Base-by-base conservation (phyloP, 805 yeast genomes). In the Monosporozyma servazzii region DNA sequence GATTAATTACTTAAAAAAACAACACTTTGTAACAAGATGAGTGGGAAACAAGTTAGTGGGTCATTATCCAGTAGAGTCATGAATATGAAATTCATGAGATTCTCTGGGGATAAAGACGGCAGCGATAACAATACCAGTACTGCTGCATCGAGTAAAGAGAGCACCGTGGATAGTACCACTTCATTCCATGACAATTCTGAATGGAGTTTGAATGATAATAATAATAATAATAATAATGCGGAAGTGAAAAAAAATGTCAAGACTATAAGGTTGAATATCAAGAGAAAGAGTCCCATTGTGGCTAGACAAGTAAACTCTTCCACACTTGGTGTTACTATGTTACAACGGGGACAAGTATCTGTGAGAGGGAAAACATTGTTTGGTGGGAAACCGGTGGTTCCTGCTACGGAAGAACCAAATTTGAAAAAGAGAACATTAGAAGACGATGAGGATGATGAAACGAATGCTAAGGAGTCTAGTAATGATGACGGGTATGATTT, bases 41-140 rank as follows among this genome's bases (percentile, higher is more conserved):
- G 48, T 23, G 41, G 40, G 43, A 40, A 39, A 23, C 25, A 21
- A 17, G 50, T 42, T 2, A 63, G 62, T 42, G 72, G 69, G 15
- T 65, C 66, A 46, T 69, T 81, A 52, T 84, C 93, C 27, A 78
- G 79, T 59, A 76, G 88, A 60, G 86, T 88, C 59, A 72, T 84
- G 81, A 84, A 83, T 77, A 88, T 88, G 96, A 88, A 87, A 74
- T 82, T 81, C 71, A 78, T 80, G 82, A 71, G 66, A 45, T 65
- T 74, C 31, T 78, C 76, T 13, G 74, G 68, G 10, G 66, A 64
- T 11, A 62, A 59, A 51, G 61, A 62, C 51, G 60, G 63, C 30
- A 61, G 69, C 30, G 67, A 66, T 20, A 71, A 68, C 43, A 70
- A 62, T 29, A 54, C 58, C 21, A 61, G 62, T 44, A 69, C 63